Evolutionary conservation across 2,329 filamentous ascomycete species (phyloP).

Genomic region (Monosporascus sp.): DNA sequence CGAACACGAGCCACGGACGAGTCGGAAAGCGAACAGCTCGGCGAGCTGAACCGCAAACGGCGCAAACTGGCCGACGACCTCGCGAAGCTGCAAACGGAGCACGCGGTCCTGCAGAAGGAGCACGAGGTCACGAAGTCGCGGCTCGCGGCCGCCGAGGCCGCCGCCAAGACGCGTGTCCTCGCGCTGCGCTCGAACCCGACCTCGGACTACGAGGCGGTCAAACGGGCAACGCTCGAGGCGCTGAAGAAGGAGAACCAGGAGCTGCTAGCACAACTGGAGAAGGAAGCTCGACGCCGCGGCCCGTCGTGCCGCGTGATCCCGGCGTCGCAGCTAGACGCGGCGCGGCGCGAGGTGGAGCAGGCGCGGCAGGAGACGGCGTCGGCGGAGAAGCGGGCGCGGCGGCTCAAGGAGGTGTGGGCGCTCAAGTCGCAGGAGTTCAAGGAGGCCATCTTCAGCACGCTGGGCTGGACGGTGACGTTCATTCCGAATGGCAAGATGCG

Average conservation of each 20-base stretch:
- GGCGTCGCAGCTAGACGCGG: constrained; percentile 67
- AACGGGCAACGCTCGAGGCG: constrained; percentile 70
- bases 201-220: constrained; percentile 76
- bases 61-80: constrained; percentile 48
- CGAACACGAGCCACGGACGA: constrained; percentile 53
- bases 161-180: constrained; percentile 75
- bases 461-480: constrained; percentile 94
- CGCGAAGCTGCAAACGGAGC: constrained; percentile 64
- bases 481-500: constrained; percentile 96
- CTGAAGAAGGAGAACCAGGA: constrained; percentile 81
- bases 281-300: constrained; percentile 33
- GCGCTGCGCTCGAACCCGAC: constrained; percentile 91
- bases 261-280: constrained; percentile 68
- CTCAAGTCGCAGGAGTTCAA: constrained; percentile 92
- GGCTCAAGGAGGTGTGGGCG: constrained; percentile 89
- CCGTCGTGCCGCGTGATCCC: constrained; percentile 55
- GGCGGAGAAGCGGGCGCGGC: constrained; percentile 75
- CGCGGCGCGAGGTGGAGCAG: constrained; percentile 70
- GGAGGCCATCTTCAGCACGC: constrained; percentile 83
- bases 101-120: constrained; percentile 64
- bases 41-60: constrained; percentile 82
- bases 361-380: constrained; percentile 64
- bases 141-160: constrained; percentile 59
- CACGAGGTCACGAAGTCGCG: constrained; percentile 69
- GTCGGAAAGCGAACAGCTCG: constrained; percentile 65